Conservation (phyloP, 306 rosid genomes). For the Astragalus membranaceus region DNA sequence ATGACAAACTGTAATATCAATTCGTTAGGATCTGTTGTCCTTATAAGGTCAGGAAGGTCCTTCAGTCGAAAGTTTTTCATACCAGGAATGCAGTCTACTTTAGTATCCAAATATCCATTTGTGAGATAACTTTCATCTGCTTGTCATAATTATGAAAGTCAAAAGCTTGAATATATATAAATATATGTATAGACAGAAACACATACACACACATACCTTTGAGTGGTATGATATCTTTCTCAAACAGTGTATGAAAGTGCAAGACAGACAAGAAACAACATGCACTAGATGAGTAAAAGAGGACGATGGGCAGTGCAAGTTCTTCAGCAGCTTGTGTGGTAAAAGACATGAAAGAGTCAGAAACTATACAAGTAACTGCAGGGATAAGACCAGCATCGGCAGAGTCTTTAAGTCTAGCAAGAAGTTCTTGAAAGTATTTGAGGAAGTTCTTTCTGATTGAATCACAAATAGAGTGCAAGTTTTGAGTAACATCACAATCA, state of each 20-base stretch:
- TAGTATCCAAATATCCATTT: constrained; percentile 14
- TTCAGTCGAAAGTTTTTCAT: constrained; percentile 9
- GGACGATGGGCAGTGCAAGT: neutral
- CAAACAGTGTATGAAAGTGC: neutral
- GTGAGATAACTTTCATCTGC: constrained; percentile 20
- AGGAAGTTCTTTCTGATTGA: neutral
- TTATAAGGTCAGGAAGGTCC: neutral
- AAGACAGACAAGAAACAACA: neutral
- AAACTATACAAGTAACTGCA: constrained; percentile 9
- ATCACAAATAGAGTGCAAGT: neutral
- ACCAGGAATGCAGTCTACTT: constrained; percentile 21
- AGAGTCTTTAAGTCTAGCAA: constrained; percentile 6
- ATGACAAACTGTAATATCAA: neutral
- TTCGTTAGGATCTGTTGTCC: constrained; percentile 21
- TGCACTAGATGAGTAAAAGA: neutral
- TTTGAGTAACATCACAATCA: constrained; percentile 2
- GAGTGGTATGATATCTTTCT: constrained; percentile 10
- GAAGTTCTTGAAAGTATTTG: neutral
- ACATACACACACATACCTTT: constrained; percentile 9
- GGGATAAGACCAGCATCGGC: neutral
- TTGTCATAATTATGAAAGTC: neutral
- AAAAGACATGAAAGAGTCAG: neutral
- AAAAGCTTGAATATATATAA: neutral
- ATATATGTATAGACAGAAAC: too few species aligned
- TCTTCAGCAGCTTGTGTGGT: constrained; percentile 15